phyloP scores from a whole-genome alignment of 2,329 filamentous ascomycete genomes.

The Diaporthe nobilis region DNA sequence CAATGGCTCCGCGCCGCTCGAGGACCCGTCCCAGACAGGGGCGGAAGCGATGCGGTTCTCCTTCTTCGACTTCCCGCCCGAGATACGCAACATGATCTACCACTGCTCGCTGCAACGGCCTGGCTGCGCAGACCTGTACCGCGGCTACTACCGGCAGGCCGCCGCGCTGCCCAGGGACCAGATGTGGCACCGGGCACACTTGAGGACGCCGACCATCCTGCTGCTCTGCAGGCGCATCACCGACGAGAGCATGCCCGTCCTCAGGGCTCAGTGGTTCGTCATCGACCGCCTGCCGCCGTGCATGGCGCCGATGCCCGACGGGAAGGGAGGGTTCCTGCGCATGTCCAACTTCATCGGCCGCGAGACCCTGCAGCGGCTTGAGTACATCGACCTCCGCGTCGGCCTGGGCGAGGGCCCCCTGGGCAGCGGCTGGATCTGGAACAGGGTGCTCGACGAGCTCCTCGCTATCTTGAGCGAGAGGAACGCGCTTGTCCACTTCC shows the following conservation, averaged over 20 bases:
- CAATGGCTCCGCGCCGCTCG: background rate
- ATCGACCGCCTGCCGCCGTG: constrained; percentile 55
- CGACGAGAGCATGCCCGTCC: constrained; percentile 49
- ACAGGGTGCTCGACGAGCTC: constrained; percentile 46
- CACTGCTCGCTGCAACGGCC: constrained; percentile 49
- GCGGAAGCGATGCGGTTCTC: constrained; percentile 28
- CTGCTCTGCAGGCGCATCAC: constrained; percentile 54
- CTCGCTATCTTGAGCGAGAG: constrained; percentile 47
- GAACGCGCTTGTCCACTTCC: constrained; percentile 48
- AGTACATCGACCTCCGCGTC: constrained; percentile 50
- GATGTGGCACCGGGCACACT: constrained; percentile 12
- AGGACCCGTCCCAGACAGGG: too few relatives aligned
- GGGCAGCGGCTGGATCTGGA: constrained; percentile 49
- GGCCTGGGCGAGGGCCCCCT: constrained; percentile 48
- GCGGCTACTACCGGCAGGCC: constrained; percentile 49
- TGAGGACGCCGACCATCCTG: constrained; percentile 51
- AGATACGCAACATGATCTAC: constrained; percentile 55
- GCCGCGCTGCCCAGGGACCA: background rate
- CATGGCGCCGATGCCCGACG: constrained; percentile 45
- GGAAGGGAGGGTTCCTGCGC: constrained; percentile 40
- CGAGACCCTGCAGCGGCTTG: constrained; percentile 51
- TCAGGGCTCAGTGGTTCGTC: constrained; percentile 48
- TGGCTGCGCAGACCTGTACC: constrained; percentile 48
- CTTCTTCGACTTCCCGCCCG: constrained; percentile 51
- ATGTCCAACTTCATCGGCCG: constrained; percentile 49